Base-by-base conservation (phyloP, 768 basidiomycete species). In the Rossbeevera mucosa region DNA sequence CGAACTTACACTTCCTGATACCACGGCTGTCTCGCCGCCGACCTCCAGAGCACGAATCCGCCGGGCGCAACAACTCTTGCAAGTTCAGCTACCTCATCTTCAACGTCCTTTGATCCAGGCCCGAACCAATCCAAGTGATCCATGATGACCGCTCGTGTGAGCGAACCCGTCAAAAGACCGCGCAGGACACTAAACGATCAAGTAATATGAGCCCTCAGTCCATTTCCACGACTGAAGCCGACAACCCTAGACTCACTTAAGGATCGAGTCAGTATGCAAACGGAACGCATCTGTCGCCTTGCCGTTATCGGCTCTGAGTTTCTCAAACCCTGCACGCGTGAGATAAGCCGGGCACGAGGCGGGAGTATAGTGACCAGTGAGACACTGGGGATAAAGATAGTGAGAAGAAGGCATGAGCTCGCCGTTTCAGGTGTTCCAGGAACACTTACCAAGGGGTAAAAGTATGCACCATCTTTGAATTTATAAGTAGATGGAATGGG, bases 111-210 rank as follows among this genome's bases (percentile, higher is more conserved):
- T 14, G 76, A 71, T 3, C 76, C 74, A 0, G 80, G 80, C 0
- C 74, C 57, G 48, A 81, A 79, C 74, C 78, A 81, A 57, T 84
- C 83, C 45, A 86, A 73, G 45, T 82, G 81, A 64, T 88, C 86
- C 86, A 88, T 88, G 51, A 87, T 73, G 25, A 87, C 76, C 11
- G 80, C 78, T 24, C 82, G 78, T 29, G 83, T 86, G 42, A 86
- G 71, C 7, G 78, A 79, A 28, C 69, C 69, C n/a, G 68, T 56
- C 1, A 66, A 68, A 16, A 80, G 71, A 11, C 76, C 78, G 21
- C 59, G 65, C 12, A 80, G 65, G 11, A 79, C 80, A 52, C 76
- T 80, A 13, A 7, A 40, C 4, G 31, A 26, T 38, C 5, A 38
- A 38, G 18, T 12, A 18, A 38, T 18, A 38, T 18, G 11, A 38